A percentile compares a stretch with the other conserved stretches of the same genome.
Evolutionary conservation across 2,329 filamentous ascomycete genomes (phyloP).

Genomic region (Diaporthe caulivora): DNA sequence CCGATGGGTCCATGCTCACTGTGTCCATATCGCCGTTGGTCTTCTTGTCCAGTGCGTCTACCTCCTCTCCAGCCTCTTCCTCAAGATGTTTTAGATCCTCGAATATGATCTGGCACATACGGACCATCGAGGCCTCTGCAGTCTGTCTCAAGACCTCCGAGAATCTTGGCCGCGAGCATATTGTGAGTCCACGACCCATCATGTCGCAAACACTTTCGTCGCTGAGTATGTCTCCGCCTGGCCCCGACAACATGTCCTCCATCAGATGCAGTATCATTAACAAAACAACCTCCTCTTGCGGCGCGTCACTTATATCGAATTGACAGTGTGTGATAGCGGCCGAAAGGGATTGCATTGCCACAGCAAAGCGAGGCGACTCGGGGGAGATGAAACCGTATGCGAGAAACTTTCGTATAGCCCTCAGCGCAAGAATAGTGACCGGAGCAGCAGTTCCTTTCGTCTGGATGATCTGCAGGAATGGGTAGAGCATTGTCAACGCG

Average conservation of each 20-base stretch:
- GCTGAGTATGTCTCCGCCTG: slow-evolving; percentile 91
- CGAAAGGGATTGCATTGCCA: slow-evolving; percentile 94
- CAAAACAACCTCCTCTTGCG: slow-evolving; percentile 94
- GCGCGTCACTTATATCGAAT: slow-evolving; percentile 95
- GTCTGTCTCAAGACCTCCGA: slow-evolving; percentile 91
- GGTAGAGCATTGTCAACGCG: slow-evolving; percentile 87
- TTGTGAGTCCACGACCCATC: slow-evolving; percentile 98
- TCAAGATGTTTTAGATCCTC: slow-evolving; percentile 90
- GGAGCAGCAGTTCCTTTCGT: slow-evolving; percentile 96
- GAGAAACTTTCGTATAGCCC: slow-evolving; percentile 96
- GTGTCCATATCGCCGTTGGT: slow-evolving; percentile 78
- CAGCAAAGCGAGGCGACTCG: slow-evolving; percentile 85
- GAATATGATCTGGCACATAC: slow-evolving; percentile 99
- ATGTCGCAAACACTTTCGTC: slow-evolving; percentile 99
- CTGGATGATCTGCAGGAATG: slow-evolving; percentile 96
- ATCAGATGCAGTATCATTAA: slow-evolving; percentile 95
- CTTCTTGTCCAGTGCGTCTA: slow-evolving; percentile 74
- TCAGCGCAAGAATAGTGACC: slow-evolving; percentile 93
- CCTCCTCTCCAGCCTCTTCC: slow-evolving; percentile 77
- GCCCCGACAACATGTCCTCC: slow-evolving; percentile 97
- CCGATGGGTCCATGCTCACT: slow-evolving; percentile 86
- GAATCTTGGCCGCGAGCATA: slow-evolving; percentile 93
- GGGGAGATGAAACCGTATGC: slow-evolving; percentile 91
- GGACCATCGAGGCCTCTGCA: slow-evolving; percentile 96
- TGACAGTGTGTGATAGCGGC: slow-evolving; percentile 97